A percentile compares a stretch with the other conserved stretches of the same genome.
phyloP scores from a whole-genome alignment of 345 rosid genomes.

The Nephelium lappaceum region DNA sequence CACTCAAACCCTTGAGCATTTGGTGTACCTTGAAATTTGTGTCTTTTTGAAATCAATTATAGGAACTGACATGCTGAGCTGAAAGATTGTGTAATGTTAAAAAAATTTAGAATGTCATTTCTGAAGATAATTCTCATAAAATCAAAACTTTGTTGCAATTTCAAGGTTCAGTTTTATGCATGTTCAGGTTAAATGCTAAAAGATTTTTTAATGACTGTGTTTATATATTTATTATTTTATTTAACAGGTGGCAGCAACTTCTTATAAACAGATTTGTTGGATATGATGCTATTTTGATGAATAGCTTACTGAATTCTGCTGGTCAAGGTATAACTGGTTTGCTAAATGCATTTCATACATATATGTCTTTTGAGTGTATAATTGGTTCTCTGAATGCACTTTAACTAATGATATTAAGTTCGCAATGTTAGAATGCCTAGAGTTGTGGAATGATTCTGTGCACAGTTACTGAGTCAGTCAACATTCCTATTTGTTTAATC shows the following conservation, averaged over 20 bases:
- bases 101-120: background rate
- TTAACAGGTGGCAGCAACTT: slow-evolving; percentile 99
- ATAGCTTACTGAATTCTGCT: slow-evolving; percentile 81
- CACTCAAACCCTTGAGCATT: background rate
- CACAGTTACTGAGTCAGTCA: background rate
- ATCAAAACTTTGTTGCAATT: background rate
- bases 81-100: background rate
- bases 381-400: background rate
- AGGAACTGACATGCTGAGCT: background rate
- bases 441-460: background rate
- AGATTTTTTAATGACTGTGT: background rate
- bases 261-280: slow-evolving; percentile 98
- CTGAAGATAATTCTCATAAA: background rate
- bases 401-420: background rate
- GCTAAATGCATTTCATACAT: slow-evolving; percentile 8
- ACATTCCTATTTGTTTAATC: background rate
- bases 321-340: slow-evolving; percentile 71
- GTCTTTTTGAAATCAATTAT: background rate
- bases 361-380: background rate
- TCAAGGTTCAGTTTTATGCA: background rate
- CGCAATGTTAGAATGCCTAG: background rate
- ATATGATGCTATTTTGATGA: slow-evolving; percentile 98
- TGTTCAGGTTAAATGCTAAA: background rate
- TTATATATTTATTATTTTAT: slow-evolving; percentile 19
- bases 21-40: background rate